Evolutionary conservation across 768 basidiomycete species (phyloP), one percentile per base, ranked within the genome.

Genomic region (Pseudohyphozyma bogoriensis): DNA sequence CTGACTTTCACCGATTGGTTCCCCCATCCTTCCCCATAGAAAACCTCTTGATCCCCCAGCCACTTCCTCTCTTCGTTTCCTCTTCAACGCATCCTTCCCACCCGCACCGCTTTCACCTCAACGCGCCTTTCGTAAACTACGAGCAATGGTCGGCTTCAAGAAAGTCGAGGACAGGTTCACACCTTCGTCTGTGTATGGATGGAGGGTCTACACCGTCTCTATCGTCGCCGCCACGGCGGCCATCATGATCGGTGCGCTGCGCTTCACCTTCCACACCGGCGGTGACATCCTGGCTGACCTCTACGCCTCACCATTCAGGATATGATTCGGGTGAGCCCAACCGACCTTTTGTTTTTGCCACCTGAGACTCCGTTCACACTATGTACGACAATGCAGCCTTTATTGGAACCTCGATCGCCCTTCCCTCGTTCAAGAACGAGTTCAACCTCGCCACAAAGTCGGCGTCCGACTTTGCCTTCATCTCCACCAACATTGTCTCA

Each of bases 321-420:
- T 66, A 58, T 33, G 66, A 26, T 53, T 20, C 57, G 60, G 11
- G 28, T 26, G 15, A 0, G 44, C n/a, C 29, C 32, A 11, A 3
- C 42, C 7, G 7, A 28, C 32, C 29, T 32, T 4, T 28, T 6
- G 24, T 10, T 24, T 4, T 39, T 2, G 9, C 26, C 16, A 7
- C 8, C 15, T n/a, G 7, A 26, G 4, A 31, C 31, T n/a, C 35
- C 37, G 20, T 2, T 16, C 33, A 1, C 8, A 73, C 69, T 74
- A 75, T 59, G 16, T 42, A 54, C 39, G 76, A 77, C 61, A 72
- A 74, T 13, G 78, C 77, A 8, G 79, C 79, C 69, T 18, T n/a
- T 22, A 76, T 79, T 56, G 78, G 79, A 13, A 78, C 76, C 0
- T 76, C 78, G 0, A 74, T 79, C 59, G 71, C 78, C 40, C 59